Evolutionary conservation across 1,139 yeast species (phyloP).

Genomic region (Pichia sp.): DNA sequence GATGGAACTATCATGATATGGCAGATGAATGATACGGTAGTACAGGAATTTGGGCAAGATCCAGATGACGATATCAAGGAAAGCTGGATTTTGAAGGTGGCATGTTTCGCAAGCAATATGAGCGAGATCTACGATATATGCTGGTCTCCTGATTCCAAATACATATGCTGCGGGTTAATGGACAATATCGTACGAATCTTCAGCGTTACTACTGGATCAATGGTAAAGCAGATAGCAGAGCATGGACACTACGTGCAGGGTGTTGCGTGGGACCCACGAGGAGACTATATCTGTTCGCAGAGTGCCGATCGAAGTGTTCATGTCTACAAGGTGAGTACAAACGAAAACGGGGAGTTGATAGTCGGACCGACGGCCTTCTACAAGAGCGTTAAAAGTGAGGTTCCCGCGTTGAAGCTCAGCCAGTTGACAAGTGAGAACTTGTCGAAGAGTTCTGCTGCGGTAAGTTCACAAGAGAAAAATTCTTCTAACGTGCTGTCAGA

Average conservation of each 20-base stretch:
- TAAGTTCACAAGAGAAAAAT: slow-evolving; percentile 5
- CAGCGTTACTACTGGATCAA: slow-evolving; percentile 51
- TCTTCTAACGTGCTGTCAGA: slow-evolving; percentile 4
- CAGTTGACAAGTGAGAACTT: slow-evolving; percentile 9
- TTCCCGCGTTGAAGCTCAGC: slow-evolving; percentile 31
- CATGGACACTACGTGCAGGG: slow-evolving; percentile 94
- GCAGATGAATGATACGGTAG: slow-evolving; percentile 53
- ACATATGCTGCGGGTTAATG: slow-evolving; percentile 85
- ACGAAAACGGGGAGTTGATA: slow-evolving; percentile 27
- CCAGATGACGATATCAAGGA: slow-evolving; percentile 60
- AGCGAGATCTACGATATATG: slow-evolving; percentile 85
- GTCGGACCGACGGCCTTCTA: slow-evolving; percentile 40
- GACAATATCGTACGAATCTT: slow-evolving; percentile 77
- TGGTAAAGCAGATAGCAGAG: slow-evolving; percentile 60
- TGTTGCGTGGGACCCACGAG: slow-evolving; percentile 88
- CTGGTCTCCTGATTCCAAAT: slow-evolving; percentile 84
- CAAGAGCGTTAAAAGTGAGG: slow-evolving; percentile 44
- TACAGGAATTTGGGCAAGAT: slow-evolving; percentile 56
- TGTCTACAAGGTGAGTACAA: slow-evolving; percentile 43
- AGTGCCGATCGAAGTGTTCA: slow-evolving; percentile 84
- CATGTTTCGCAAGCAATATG: slow-evolving; percentile 51
- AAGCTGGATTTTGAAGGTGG: slow-evolving; percentile 59
- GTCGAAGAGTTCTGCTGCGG: not conserved
- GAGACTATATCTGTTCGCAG: slow-evolving; percentile 76
- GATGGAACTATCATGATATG: slow-evolving; percentile 86